These are phyloP conservation scores for Tetrapisispora arboricola DNA, from an alignment of 805 yeast genomes.

Conservation along the genomic window DNA sequence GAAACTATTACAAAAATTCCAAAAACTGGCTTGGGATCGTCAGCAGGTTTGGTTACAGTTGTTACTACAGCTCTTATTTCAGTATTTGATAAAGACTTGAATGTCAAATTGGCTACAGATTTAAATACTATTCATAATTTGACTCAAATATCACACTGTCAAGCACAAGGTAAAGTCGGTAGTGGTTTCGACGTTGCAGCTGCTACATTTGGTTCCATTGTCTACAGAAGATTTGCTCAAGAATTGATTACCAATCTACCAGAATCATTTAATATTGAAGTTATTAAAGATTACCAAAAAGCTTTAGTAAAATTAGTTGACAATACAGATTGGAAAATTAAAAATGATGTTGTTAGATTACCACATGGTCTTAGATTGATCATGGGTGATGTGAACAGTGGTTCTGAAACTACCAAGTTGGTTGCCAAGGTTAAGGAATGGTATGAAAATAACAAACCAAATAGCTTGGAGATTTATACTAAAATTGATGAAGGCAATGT, in stretches of 20 bases:
- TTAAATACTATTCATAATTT: conserved; percentile 57
- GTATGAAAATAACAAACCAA: conserved; percentile 44
- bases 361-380: conserved; percentile 62
- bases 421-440: conserved; percentile 69
- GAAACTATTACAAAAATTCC: conserved; percentile 59
- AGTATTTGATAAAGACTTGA: conserved; percentile 31
- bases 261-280: conserved; percentile 5
- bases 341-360: conserved; percentile 43
- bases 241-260: conserved; percentile 34
- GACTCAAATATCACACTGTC: conserved; percentile 83
- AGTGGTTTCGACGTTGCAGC: conserved; percentile 97
- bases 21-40: conserved; percentile 92
- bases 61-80: conserved; percentile 60
- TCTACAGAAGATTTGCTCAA: conserved; percentile 69
- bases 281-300: conserved; percentile 16
- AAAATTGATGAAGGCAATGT: conserved; percentile 50
- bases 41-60: conserved; percentile 86
- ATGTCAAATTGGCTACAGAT: conserved; percentile 18
- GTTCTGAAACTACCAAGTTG: conserved; percentile 89
- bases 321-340: conserved; percentile 49
- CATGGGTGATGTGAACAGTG: conserved; percentile 91
- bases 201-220: conserved; percentile 83
- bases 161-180: conserved; percentile 91
- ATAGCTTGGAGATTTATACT: conserved; percentile 43
- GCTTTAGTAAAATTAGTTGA: conserved; percentile 33